Evolutionary conservation across 2,329 filamentous ascomycete genomes (phyloP).

Genomic region (Xylariaceae sp.): DNA sequence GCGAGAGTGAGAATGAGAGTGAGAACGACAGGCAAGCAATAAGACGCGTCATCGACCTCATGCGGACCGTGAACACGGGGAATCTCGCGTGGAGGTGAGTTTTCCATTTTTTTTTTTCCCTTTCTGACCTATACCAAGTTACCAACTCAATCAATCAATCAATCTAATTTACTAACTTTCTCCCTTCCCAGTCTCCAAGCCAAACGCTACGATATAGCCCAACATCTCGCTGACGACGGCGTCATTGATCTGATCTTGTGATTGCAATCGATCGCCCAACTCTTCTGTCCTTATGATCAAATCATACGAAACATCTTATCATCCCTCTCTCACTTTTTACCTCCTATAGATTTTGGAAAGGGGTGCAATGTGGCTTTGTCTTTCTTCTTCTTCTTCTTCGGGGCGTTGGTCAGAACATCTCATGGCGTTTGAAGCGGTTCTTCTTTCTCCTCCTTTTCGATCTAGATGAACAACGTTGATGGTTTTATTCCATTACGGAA

Average conservation of each 20-base stretch:
- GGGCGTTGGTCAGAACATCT: no score
- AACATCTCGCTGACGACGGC: constrained; percentile 14
- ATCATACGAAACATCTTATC: no score
- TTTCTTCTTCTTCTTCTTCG: background rate
- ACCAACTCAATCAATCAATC: no score
- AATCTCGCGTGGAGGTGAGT: constrained; percentile 27
- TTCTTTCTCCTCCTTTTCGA: no score
- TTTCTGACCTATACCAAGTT: no score
- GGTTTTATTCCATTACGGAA: no score
- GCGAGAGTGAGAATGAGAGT: no score
- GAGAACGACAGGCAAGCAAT: constrained; percentile 17
- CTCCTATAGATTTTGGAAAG: no score
- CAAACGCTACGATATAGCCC: constrained; percentile 20
- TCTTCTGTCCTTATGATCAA: no score
- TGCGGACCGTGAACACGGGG: constrained; percentile 24
- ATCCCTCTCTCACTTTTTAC: background rate
- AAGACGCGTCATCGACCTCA: constrained; percentile 16
- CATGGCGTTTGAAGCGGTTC: no score
- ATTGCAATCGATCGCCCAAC: constrained; percentile 5
- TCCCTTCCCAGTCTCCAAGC: constrained; percentile 13
- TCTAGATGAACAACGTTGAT: no score
- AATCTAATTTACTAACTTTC: constrained; percentile 4
- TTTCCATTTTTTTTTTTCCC: background rate
- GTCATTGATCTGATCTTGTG: constrained; percentile 20
- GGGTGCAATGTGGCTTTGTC: background rate